Conservation (phyloP, 2,329 filamentous ascomycete genomes). For the Sporothrix pallida region DNA sequence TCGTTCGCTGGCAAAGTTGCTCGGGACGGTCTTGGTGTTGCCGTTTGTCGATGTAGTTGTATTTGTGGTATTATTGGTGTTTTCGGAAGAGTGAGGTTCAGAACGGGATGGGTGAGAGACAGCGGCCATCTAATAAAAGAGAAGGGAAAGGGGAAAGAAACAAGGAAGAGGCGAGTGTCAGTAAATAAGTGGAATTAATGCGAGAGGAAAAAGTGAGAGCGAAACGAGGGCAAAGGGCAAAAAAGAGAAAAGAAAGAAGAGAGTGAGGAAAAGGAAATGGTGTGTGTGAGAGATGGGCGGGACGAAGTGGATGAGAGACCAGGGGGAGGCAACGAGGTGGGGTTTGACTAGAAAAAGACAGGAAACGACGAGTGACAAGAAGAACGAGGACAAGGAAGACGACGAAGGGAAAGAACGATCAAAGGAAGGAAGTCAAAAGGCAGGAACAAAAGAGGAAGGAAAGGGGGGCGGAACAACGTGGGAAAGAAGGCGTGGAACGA, state of each 20-base stretch:
- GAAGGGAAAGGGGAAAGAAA: constrained; percentile 10
- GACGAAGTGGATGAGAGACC: constrained; percentile 23
- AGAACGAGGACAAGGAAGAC: background rate
- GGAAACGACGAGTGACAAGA: background rate
- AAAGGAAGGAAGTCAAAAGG: background rate
- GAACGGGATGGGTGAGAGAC: constrained; percentile 44
- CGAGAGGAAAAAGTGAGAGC: background rate
- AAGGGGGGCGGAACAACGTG: constrained; percentile 6
- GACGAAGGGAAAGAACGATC: constrained; percentile 11
- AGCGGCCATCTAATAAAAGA: constrained; percentile 54
- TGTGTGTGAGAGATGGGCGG: constrained; percentile 27
- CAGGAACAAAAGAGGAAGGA: background rate
- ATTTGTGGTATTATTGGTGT: constrained; percentile 21
- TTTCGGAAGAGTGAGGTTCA: constrained; percentile 38
- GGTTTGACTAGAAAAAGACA: constrained; percentile 10
- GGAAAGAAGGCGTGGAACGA: constrained; percentile 19
- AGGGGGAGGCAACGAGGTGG: constrained; percentile 28
- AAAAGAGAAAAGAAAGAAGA: constrained; percentile 28
- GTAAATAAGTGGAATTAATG: constrained; percentile 30
- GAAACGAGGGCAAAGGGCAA: constrained; percentile 2
- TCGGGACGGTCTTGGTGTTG: background rate
- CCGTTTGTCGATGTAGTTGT: constrained; percentile 7
- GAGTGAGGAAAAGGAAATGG: constrained; percentile 19
- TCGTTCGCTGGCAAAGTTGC: constrained; percentile 27
- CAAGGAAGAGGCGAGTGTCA: constrained; percentile 30